These are phyloP conservation scores for Leccinum solheimii DNA, from an alignment of 1,284 basidiomycete species.

Conservation along the genomic window DNA sequence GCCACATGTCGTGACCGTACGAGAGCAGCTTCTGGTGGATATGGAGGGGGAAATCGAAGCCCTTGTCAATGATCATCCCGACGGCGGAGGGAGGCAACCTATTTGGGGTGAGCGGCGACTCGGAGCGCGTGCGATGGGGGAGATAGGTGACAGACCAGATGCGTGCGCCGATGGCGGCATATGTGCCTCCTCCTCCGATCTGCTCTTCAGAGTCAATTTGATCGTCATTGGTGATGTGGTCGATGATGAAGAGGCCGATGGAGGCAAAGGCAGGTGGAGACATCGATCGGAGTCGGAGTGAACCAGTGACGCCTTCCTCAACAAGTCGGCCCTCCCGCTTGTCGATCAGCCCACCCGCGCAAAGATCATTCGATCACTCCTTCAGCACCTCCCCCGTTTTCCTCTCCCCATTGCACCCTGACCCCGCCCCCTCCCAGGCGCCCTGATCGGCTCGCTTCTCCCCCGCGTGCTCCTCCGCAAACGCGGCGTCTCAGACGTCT, in stretches of 20 bases:
- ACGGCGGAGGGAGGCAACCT: constrained; percentile 38
- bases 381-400: constrained; percentile 28
- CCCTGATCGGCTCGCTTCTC: constrained; percentile 69
- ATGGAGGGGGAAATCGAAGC: constrained; percentile 67
- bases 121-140: not conserved
- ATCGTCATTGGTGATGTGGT: constrained; percentile 42
- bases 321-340: constrained; percentile 46
- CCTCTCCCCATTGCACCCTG: not conserved
- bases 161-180: constrained; percentile 75
- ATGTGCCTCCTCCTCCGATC: constrained; percentile 92
- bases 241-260: constrained; percentile 90
- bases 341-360: constrained; percentile 55
- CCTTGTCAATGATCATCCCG: constrained; percentile 83
- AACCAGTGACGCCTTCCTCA: not conserved
- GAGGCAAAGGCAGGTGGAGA: constrained; percentile 47
- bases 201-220: constrained; percentile 30
- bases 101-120: too few relatives aligned
- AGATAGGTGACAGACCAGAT: constrained; percentile 61
- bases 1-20: constrained; percentile 52
- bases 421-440: constrained; percentile 47
- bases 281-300: constrained; percentile 25
- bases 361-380: constrained; percentile 55
- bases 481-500: constrained; percentile 43
- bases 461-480: constrained; percentile 60
- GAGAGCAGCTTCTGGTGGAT: constrained; percentile 58